A percentile compares a stretch with the other conserved stretches of the same genome.
Evolutionary conservation across 257 asterid species (phyloP).

Genomic region (Ballota nigra): DNA sequence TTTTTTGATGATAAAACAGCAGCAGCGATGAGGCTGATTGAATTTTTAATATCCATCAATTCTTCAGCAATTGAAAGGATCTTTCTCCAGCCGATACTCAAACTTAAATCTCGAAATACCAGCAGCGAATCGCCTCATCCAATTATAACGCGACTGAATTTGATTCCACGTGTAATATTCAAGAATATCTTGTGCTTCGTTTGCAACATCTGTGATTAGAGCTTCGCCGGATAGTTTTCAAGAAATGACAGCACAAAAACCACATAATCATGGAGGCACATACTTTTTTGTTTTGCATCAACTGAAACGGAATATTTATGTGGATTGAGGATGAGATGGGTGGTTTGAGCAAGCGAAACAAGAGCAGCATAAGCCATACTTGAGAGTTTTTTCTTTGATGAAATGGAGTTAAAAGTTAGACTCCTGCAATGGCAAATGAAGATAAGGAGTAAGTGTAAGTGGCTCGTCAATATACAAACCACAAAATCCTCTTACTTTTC

Average conservation of each 20-base stretch:
- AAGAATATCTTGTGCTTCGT: not conserved
- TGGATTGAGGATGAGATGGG: not conserved
- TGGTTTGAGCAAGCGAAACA: not conserved
- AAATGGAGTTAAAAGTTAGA: no score
- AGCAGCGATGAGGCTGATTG: not conserved
- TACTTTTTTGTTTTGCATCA: not conserved
- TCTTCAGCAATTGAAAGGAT: not conserved
- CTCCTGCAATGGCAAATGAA: no score
- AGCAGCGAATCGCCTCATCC: no score
- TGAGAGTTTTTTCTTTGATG: not conserved
- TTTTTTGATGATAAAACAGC: not conserved
- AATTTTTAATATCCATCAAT: not conserved
- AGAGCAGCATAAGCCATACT: not conserved
- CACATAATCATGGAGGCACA: no score
- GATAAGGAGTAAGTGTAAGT: no score
- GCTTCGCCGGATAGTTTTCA: not conserved
- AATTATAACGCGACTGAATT: not conserved
- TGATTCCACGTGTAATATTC: not conserved
- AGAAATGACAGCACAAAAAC: not conserved
- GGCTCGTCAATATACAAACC: no score
- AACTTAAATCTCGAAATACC: not conserved
- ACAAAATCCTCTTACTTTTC: no score
- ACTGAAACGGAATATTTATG: not conserved
- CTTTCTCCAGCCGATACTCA: not conserved
- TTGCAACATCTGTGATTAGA: not conserved